phyloP scores from a whole-genome alignment of 306 rosid species.

The Herpetospermum pedunculosum region DNA sequence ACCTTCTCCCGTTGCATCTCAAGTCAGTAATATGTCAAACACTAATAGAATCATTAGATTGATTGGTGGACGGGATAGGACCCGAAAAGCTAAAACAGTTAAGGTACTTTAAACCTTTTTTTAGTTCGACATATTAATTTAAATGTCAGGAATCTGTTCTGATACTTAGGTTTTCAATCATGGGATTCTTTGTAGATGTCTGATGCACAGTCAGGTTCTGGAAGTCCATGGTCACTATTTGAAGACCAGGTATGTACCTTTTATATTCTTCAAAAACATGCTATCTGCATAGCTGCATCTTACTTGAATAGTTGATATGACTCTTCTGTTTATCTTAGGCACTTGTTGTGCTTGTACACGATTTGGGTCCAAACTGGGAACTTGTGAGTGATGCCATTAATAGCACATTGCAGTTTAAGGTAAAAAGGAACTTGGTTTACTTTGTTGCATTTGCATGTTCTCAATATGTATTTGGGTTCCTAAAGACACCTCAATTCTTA shows the following conservation, averaged over 20 bases:
- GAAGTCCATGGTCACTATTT: slow-evolving; percentile 80
- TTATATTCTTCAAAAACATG: background rate
- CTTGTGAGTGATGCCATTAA: slow-evolving; percentile 88
- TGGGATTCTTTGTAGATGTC: slow-evolving; percentile 36
- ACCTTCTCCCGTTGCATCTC: slow-evolving; percentile 94
- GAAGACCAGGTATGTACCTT: slow-evolving; percentile 74
- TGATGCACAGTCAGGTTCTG: slow-evolving; percentile 67
- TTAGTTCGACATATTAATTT: slow-evolving; percentile 10
- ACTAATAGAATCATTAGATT: slow-evolving; percentile 69
- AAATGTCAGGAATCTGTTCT: background rate
- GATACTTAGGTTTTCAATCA: slow-evolving; percentile 7
- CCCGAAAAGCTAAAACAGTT: slow-evolving; percentile 51
- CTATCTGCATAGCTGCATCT: background rate
- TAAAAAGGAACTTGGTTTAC: slow-evolving; percentile 12
- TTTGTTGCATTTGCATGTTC: background rate
- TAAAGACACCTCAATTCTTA: background rate
- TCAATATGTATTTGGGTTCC: background rate
- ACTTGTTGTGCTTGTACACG: slow-evolving; percentile 96
- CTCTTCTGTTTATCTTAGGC: slow-evolving; percentile 28
- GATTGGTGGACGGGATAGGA: slow-evolving; percentile 85
- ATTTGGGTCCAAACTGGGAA: slow-evolving; percentile 99
- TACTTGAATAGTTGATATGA: background rate
- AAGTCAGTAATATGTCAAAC: slow-evolving; percentile 85
- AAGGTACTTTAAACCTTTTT: slow-evolving; percentile 46
- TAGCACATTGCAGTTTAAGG: slow-evolving; percentile 84